Evolutionary conservation across 1,284 basidiomycete species (phyloP).

Genomic region (Taiwanofungus camphoratus): DNA sequence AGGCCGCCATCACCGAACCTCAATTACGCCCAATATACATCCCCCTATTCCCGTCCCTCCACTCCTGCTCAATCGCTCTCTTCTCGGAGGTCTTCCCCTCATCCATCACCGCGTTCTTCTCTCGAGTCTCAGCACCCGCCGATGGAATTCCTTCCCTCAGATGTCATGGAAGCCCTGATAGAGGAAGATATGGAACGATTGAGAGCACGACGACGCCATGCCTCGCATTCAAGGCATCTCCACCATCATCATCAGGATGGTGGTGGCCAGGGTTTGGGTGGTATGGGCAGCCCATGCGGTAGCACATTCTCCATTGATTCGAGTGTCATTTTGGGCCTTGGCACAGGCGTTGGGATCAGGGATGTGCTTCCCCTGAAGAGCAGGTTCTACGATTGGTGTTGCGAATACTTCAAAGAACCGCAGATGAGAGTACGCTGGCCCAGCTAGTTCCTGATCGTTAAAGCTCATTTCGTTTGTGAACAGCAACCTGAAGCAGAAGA

Average conservation of each 20-base stretch:
- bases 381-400: constrained; percentile 92
- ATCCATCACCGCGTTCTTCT: constrained; percentile 12
- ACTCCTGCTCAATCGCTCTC: constrained; percentile 31
- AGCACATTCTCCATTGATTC: constrained; percentile 74
- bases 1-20: constrained; percentile 73
- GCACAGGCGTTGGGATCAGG: constrained; percentile 65
- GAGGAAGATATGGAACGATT: constrained; percentile 89
- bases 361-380: constrained; percentile 86
- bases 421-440: constrained; percentile 82
- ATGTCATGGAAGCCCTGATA: constrained; percentile 82
- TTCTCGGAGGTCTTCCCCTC: constrained; percentile 28
- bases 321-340: constrained; percentile 65
- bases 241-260: constrained; percentile 16
- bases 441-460: constrained; percentile 6
- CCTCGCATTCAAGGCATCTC: constrained; percentile 16
- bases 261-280: constrained; percentile 21
- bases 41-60: constrained; percentile 59
- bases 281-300: constrained; percentile 59
- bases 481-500: constrained; percentile 94
- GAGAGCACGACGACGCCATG: constrained; percentile 53
- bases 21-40: constrained; percentile 68
- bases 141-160: constrained; percentile 56
- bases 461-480: constrained; percentile 6
- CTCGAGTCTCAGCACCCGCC: constrained; percentile 23
- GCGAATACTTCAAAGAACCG: constrained; percentile 96